These are phyloP conservation scores for Albugo candida DNA, from an alignment of 352 stramenopile species.

Conservation along the genomic window DNA sequence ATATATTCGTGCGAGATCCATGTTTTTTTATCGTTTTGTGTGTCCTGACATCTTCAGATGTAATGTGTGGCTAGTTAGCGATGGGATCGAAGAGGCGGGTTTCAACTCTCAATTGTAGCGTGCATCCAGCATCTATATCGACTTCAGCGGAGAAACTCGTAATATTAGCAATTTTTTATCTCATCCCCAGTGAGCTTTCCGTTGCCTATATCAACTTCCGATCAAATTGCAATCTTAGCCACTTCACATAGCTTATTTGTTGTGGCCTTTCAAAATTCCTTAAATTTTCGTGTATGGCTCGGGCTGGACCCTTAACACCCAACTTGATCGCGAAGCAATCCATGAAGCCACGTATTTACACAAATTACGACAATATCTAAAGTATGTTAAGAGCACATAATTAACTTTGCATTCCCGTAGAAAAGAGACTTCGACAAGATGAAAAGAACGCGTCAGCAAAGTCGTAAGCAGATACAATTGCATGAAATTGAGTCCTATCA, in stretches of 20 bases:
- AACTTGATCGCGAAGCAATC: conserved; percentile 51
- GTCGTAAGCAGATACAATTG: conserved; percentile 77
- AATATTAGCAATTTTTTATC: conserved; percentile 32
- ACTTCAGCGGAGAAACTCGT: conserved; percentile 25
- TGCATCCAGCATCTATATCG: conserved; percentile 34
- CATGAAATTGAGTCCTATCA: conserved; percentile 76
- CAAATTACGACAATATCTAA: conserved; percentile 88
- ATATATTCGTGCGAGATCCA: conserved; percentile 67
- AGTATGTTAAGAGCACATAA: conserved; percentile 96
- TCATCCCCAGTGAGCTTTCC: conserved; percentile 64
- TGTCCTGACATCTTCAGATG: conserved; percentile 53
- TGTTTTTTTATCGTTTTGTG: conserved; percentile 24
- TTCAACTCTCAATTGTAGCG: conserved; percentile 77
- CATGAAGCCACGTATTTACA: conserved; percentile 59
- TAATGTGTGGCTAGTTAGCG: conserved; percentile 49
- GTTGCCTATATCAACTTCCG: conserved; percentile 79
- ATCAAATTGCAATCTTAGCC: conserved; percentile 30
- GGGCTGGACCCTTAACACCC: conserved; percentile 89
- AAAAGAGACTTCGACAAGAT: conserved; percentile 66
- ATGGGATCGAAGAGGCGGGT: conserved; percentile 83
- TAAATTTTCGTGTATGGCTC: conserved; percentile 85
- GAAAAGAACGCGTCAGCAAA: conserved; percentile 85
- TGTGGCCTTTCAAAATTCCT: conserved; percentile 50
- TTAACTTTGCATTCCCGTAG: conserved; percentile 47
- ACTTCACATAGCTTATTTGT: conserved; percentile 49